Percentiles rank a stretch among this genome's conserved stretches.
phyloP scores from a whole-genome alignment of 306 rosid species.

The Cucurbita argyrosperma region DNA sequence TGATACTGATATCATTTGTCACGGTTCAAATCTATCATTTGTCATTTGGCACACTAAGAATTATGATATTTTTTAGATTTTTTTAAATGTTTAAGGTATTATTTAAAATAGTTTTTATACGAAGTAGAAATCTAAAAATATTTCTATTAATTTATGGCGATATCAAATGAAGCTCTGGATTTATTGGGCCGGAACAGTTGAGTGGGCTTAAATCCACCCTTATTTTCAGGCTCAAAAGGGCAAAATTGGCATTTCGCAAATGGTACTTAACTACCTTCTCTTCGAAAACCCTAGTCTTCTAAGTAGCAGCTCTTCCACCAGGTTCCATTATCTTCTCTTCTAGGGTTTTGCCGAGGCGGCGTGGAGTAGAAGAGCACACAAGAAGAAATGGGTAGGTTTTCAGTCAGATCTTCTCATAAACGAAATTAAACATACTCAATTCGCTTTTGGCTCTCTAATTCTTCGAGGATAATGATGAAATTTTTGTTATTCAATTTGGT shows the following conservation, averaged over 20 bases:
- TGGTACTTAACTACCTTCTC: neutral
- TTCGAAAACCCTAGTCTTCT: neutral
- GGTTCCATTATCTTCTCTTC: neutral
- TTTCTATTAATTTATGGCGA: too few relatives aligned
- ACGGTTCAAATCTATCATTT: too few relatives aligned
- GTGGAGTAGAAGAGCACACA: neutral
- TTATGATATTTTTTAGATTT: too few relatives aligned
- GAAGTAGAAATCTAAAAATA: too few relatives aligned
- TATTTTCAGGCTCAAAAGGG: neutral
- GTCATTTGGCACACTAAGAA: too few relatives aligned
- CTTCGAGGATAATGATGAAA: neutral
- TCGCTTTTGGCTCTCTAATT: neutral
- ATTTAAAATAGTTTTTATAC: too few relatives aligned
- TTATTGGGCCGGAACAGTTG: neutral
- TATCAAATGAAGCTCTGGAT: neutral
- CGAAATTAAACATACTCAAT: neutral
- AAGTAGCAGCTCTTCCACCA: neutral
- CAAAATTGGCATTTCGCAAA: neutral
- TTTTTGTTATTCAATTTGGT: neutral
- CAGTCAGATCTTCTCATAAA: neutral
- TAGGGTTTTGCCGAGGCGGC: slow-evolving; percentile 3
- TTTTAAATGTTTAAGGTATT: too few relatives aligned
- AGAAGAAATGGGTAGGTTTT: neutral
- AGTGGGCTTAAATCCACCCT: neutral
- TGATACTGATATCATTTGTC: too few relatives aligned